Conservation (phyloP, 2,329 filamentous ascomycete species). For the Arthroderma sp. region DNA sequence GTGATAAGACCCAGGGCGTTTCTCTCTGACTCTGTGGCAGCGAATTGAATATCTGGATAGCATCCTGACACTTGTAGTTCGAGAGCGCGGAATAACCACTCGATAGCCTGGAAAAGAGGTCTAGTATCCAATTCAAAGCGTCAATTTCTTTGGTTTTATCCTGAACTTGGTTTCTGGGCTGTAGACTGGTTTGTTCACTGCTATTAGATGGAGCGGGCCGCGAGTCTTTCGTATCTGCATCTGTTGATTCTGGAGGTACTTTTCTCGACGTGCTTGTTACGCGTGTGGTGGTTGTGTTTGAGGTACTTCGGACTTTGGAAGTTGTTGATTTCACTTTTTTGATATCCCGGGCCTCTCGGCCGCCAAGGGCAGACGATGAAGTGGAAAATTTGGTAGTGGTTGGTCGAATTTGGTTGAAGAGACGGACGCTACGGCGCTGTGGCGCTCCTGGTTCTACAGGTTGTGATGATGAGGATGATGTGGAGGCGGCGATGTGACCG, state of each 20-base stretch:
- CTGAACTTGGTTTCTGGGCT: slow-evolving; percentile 20
- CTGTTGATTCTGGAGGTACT: slow-evolving; percentile 49
- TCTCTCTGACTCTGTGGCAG: slow-evolving; percentile 66
- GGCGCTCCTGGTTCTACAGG: slow-evolving; percentile 50
- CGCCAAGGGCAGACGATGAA: slow-evolving; percentile 43
- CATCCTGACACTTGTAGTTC: slow-evolving; percentile 65
- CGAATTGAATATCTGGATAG: slow-evolving; percentile 58
- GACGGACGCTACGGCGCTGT: slow-evolving; percentile 57
- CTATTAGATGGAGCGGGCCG: slow-evolving; percentile 20
- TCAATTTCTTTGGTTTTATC: slow-evolving; percentile 59
- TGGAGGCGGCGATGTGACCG: slow-evolving; percentile 50
- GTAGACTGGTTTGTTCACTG: slow-evolving; percentile 13
- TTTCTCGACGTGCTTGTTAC: slow-evolving; percentile 87
- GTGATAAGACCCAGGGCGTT: slow-evolving; percentile 83
- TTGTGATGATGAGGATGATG: slow-evolving; percentile 36
- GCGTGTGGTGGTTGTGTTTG: slow-evolving; percentile 64
- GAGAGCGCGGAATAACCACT: slow-evolving; percentile 65
- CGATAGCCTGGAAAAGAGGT: slow-evolving; percentile 70
- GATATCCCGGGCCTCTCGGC: slow-evolving; percentile 56
- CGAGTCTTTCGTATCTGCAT: slow-evolving; percentile 53
- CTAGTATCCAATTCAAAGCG: slow-evolving; percentile 61
- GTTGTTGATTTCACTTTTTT: slow-evolving; percentile 71
- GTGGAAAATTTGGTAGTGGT: slow-evolving; percentile 50
- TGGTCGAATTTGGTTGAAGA: slow-evolving; percentile 59
- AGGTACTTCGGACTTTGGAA: slow-evolving; percentile 51